Conservation (phyloP, 805 yeast genomes). For the Sporopachydermia quercuum region DNA sequence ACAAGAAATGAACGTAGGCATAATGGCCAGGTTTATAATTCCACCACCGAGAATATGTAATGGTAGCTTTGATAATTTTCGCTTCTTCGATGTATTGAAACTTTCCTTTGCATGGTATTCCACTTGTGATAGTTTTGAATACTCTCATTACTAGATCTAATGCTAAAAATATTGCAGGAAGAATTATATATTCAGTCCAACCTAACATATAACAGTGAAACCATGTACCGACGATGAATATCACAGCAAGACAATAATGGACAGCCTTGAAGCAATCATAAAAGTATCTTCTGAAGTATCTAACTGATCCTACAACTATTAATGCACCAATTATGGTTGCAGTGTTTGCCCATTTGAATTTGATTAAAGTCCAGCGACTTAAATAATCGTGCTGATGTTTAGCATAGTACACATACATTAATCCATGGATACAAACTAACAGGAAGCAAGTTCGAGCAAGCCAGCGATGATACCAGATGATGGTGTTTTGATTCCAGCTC, state of each 20-base stretch:
- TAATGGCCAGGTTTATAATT: constrained; percentile 28
- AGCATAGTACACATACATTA: constrained; percentile 24
- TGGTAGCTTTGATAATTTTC: constrained; percentile 8
- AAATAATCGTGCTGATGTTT: constrained; percentile 20
- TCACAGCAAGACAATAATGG: constrained; percentile 26
- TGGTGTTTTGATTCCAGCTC: constrained; percentile 22
- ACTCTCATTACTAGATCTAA: constrained; percentile 26
- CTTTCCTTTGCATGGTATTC: background rate
- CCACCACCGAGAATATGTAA: constrained; percentile 19
- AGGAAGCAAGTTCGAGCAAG: constrained; percentile 25
- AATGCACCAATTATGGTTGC: constrained; percentile 17
- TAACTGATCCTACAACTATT: constrained; percentile 19
- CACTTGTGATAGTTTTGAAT: constrained; percentile 13
- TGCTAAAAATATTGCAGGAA: constrained; percentile 25
- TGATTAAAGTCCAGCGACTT: constrained; percentile 22
- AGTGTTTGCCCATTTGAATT: constrained; percentile 31
- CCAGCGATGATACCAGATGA: constrained; percentile 25
- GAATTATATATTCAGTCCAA: constrained; percentile 26
- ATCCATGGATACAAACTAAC: constrained; percentile 24
- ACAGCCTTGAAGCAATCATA: constrained; percentile 32
- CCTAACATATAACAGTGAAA: constrained; percentile 30
- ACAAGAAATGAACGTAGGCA: constrained; percentile 31
- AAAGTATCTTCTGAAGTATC: constrained; percentile 19
- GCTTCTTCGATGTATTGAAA: background rate
- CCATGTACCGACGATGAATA: constrained; percentile 31